Percentiles rank a stretch among this genome's conserved stretches.
Evolutionary conservation across 225 moss, liverwort and hornwort genomes (phyloP).

Genomic region (Rhytidiadelphus loreus): DNA sequence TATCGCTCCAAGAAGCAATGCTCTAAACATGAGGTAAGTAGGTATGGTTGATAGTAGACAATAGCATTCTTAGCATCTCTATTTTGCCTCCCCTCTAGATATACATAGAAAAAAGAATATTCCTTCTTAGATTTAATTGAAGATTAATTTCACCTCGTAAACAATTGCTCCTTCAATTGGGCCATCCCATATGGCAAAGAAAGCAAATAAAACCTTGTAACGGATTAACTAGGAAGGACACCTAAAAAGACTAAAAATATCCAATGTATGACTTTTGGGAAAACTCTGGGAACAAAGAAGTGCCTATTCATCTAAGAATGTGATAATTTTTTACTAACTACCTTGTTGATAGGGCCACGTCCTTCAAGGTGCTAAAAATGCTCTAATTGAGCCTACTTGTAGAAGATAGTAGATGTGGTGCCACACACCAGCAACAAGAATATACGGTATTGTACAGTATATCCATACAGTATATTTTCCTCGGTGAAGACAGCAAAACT

Average conservation of each 20-base stretch:
- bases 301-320: fast-evolving
- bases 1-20: fast-evolving
- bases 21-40: background rate
- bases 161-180: background rate
- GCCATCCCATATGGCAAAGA: fast-evolving
- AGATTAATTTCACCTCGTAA: background rate
- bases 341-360: background rate
- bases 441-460: no score
- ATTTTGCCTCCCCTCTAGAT: fast-evolving
- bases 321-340: fast-evolving
- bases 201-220: background rate
- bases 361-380: background rate
- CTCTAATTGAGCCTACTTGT: background rate
- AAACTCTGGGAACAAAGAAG: fast-evolving
- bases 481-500: background rate
- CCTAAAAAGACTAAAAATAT: no score
- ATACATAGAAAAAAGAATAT: background rate
- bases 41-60: no score
- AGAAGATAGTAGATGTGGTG: background rate
- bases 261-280: fast-evolving
- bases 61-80: background rate
- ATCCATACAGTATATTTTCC: background rate
- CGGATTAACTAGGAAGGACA: background rate
- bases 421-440: no score
- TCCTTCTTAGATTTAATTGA: background rate